Percentiles rank a stretch among this genome's conserved stretches.
Conservation (phyloP, 768 basidiomycete species). For the Pleurotus ostreatus region DNA sequence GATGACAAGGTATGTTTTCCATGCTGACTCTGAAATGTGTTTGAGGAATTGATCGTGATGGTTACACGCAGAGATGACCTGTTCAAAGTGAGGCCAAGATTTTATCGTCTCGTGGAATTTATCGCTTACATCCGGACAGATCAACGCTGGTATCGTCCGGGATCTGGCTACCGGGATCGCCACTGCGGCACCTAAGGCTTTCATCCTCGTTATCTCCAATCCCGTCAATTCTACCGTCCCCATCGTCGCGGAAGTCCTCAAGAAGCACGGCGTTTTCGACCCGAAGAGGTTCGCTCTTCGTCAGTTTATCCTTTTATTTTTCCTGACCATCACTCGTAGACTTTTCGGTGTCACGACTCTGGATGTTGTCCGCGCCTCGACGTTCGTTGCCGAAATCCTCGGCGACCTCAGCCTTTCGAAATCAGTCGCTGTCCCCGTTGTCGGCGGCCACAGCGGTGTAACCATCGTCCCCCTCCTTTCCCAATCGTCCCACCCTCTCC, state of each 20-base stretch:
- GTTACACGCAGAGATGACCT: slow-evolving; percentile 71
- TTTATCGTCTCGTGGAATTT: neutral
- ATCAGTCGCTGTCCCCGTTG: slow-evolving; percentile 77
- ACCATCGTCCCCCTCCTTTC: slow-evolving; percentile 95
- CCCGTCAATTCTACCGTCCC: slow-evolving; percentile 99
- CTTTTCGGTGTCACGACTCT: slow-evolving; percentile 97
- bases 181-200: slow-evolving; percentile 78
- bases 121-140: slow-evolving; percentile 41
- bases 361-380: slow-evolving; percentile 97
- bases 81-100: slow-evolving; percentile 67
- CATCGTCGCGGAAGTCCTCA: slow-evolving; percentile 92
- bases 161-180: slow-evolving; percentile 92
- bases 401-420: slow-evolving; percentile 59
- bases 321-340: slow-evolving; percentile 34
- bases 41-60: neutral
- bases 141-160: slow-evolving; percentile 96
- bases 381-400: slow-evolving; percentile 82
- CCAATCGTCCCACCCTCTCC: slow-evolving; percentile 78
- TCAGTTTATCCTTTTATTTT: neutral
- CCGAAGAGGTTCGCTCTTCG: slow-evolving; percentile 64
- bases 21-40: neutral
- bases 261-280: slow-evolving; percentile 87
- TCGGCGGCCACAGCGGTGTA: slow-evolving; percentile 92
- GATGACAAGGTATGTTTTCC: slow-evolving; percentile 8
- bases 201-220: slow-evolving; percentile 96